Percentiles rank a stretch among this genome's conserved stretches.
Evolutionary conservation across 768 basidiomycete species (phyloP).

Genomic region (Pleurotus ostreatus): DNA sequence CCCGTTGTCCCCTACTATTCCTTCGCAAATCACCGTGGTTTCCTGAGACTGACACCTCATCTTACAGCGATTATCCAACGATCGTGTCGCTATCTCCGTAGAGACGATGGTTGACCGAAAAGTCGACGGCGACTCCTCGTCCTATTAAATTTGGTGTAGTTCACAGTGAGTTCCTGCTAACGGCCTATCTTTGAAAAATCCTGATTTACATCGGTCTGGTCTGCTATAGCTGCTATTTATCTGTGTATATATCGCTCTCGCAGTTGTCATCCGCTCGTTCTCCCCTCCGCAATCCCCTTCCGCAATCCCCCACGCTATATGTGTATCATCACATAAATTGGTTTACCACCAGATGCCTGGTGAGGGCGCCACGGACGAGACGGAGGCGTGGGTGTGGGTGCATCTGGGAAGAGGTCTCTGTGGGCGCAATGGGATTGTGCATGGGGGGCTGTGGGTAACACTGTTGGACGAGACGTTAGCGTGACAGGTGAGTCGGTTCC

Average conservation of each 20-base stretch:
- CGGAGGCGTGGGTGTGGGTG: too few relatives aligned
- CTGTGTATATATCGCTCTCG: neutral
- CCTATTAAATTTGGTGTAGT: neutral
- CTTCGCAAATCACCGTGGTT: neutral
- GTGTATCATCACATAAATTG: neutral
- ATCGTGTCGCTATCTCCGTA: conserved; percentile 8
- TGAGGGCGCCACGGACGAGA: too few relatives aligned
- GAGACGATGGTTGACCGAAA: conserved; percentile 8
- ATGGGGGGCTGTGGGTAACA: conserved; percentile 89
- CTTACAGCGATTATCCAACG: conserved; percentile 1
- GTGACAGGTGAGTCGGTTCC: conserved; percentile 50
- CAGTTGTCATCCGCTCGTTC: neutral
- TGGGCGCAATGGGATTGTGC: conserved; percentile 92
- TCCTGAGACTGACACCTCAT: neutral
- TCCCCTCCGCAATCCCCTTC: neutral
- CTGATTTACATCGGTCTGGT: neutral
- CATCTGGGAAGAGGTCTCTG: too few relatives aligned
- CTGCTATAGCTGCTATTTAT: neutral
- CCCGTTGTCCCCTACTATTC: neutral
- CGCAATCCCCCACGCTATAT: too few relatives aligned
- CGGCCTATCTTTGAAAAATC: too few relatives aligned
- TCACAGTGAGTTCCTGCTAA: neutral
- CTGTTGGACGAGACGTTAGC: conserved; percentile 83
- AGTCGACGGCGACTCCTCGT: neutral
- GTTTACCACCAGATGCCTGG: neutral